Percentiles rank a stretch among this genome's conserved stretches.
Evolutionary conservation across 2,329 filamentous ascomycete species (phyloP).

Genomic region (Teratosphaeria zuluensis): DNA sequence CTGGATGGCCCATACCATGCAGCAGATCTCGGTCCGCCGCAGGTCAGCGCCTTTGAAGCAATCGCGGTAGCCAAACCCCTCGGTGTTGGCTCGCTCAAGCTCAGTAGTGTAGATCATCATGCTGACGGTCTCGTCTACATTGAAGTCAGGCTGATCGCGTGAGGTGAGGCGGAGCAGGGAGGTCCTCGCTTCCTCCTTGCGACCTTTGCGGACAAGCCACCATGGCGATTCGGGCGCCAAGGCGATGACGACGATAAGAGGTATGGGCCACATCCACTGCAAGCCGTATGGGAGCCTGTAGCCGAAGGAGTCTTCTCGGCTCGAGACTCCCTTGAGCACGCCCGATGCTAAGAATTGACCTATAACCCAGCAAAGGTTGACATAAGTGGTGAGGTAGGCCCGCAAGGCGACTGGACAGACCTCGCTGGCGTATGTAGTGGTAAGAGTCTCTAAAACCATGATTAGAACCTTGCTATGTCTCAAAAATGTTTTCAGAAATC

Average conservation of each 20-base stretch:
- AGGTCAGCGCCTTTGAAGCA: slow-evolving; percentile 45
- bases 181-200: slow-evolving; percentile 15
- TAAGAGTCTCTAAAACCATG: not conserved
- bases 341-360: slow-evolving; percentile 45
- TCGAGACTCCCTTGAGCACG: slow-evolving; percentile 22
- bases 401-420: slow-evolving; percentile 50
- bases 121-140: slow-evolving; percentile 22
- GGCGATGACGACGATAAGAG: slow-evolving; percentile 18
- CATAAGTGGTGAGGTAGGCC: slow-evolving; percentile 49
- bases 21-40: slow-evolving; percentile 34
- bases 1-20: slow-evolving; percentile 28
- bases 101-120: slow-evolving; percentile 37
- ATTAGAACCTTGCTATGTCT: too few species aligned
- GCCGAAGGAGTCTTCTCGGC: slow-evolving; percentile 20
- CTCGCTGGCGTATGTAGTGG: slow-evolving; percentile 55
- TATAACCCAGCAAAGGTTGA: slow-evolving; percentile 54
- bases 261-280: slow-evolving; percentile 32
- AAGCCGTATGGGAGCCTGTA: slow-evolving; percentile 34
- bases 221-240: slow-evolving; percentile 25
- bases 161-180: slow-evolving; percentile 14
- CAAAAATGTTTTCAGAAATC: not conserved
- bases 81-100: slow-evolving; percentile 43
- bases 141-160: slow-evolving; percentile 15
- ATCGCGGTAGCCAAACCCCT: slow-evolving; percentile 39
- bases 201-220: slow-evolving; percentile 20